Conservation (phyloP, 495 filamentous ascomycete species). For the Penicillium longicatenatum region DNA sequence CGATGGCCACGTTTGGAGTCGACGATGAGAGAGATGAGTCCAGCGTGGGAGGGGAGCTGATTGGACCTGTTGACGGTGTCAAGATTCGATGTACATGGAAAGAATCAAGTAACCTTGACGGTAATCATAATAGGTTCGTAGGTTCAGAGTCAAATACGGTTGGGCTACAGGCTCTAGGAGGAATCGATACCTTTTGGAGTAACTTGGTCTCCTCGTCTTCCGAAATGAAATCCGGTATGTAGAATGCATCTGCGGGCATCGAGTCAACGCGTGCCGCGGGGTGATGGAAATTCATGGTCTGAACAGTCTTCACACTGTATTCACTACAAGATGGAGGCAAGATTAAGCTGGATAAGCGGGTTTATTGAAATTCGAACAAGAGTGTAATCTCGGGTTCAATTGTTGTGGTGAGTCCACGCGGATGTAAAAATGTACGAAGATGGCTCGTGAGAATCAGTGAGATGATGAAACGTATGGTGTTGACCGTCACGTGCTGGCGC, state of each 20-base stretch:
- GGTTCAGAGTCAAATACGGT: neutral
- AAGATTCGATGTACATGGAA: conserved; percentile 2
- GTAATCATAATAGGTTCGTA: neutral
- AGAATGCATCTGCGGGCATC: conserved; percentile 73
- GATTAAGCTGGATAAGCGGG: neutral
- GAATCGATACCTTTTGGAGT: conserved; percentile 56
- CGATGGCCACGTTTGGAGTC: conserved; percentile 89
- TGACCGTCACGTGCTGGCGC: too few species aligned
- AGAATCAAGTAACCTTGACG: neutral
- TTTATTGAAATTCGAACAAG: too few species aligned
- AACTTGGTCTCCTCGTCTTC: conserved; percentile 71
- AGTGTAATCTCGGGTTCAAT: too few species aligned
- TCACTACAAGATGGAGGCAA: neutral
- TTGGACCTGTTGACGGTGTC: conserved; percentile 34
- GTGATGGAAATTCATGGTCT: conserved; percentile 27
- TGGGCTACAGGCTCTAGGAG: neutral
- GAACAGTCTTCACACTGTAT: too few species aligned
- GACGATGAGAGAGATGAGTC: conserved; percentile 80
- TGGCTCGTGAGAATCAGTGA: too few species aligned
- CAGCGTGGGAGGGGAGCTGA: conserved; percentile 74
- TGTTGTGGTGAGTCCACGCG: too few species aligned
- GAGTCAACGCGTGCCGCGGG: conserved; percentile 54
- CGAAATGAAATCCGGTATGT: conserved; percentile 86
- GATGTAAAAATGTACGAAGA: too few species aligned
- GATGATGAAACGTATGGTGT: too few species aligned